Evolutionary conservation across 345 rosid genomes (phyloP), one percentile per base, ranked within the genome.

Genomic region (Rhodamnia argentea): DNA sequence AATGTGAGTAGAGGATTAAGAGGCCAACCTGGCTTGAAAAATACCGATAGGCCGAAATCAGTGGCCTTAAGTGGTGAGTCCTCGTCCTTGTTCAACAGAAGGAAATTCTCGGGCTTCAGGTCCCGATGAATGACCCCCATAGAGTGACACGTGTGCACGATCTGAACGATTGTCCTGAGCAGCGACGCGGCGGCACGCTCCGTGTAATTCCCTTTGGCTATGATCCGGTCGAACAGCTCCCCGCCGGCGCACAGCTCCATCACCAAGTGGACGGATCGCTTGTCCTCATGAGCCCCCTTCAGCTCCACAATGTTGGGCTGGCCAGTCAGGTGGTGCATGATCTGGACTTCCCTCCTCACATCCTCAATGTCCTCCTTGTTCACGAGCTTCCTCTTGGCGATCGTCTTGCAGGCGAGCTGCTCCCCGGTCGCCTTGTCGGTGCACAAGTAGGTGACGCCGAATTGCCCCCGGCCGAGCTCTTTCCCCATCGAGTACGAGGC

Each of bases 221-320:
- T 94, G 53, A 93, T 94, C 59, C 93, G 89, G 86, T 95, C 96
- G 26, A 95, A 95, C 74, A 95, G 92, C 89, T 94, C 98, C 27
- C 96, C 94, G 10, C 98, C 95, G 0, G 95, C 95, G 5, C 98
- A 95, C 83, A 95, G 87, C 92, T 95, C 98, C 98, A 94, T 93
- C 83, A 94, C 95, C 92, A 94, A 87, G 90, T 92, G 96, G 23
- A 95, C 96, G 5, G 95, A 92, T 53, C 90, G 95, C 85, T 93
- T 93, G 60, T 94, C 96, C 89, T 93, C 97, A 16, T 91, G 93
- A 3, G 95, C 97, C 26, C 95, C 97, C 86, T 93, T 95, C 85
- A 95, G 94, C 86, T 94, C 95, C 52, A 92, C 96, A 84, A 94
- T 91, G 47, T 94, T 94, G 12, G 91, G 94, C 52, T 95, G 93